Percentiles rank a stretch among this genome's conserved stretches.
These are phyloP conservation scores for Amylocystis lapponica DNA, from an alignment of 768 basidiomycete genomes.

Conservation along the genomic window DNA sequence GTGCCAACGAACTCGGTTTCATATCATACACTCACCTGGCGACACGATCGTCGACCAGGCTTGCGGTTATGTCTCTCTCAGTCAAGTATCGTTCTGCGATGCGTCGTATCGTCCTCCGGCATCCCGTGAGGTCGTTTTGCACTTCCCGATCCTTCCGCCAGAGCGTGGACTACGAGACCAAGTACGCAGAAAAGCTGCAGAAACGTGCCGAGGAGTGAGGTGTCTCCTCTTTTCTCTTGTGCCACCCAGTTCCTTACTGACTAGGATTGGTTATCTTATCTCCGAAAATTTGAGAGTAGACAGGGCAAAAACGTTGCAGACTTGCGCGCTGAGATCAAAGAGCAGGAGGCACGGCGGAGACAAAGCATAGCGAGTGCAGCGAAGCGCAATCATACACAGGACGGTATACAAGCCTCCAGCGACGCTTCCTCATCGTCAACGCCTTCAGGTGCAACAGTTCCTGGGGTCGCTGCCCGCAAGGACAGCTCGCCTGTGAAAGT, in stretches of 20 bases:
- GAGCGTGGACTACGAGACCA: conserved; percentile 33
- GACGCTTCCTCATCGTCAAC: conserved; percentile 1
- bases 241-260: conserved; percentile 2
- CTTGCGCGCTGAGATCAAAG: conserved; percentile 28
- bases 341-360: conserved; percentile 17
- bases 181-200: conserved; percentile 68
- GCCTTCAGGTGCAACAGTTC: conserved; percentile 12
- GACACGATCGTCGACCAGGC: no score
- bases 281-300: conserved; percentile 20
- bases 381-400: no score
- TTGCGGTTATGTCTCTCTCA: no score
- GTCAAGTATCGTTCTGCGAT: no score
- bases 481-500: conserved; percentile 69
- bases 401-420: conserved; percentile 6
- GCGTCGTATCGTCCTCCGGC: no score
- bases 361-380: conserved; percentile 8
- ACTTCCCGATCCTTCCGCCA: conserved; percentile 1
- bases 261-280: not conserved
- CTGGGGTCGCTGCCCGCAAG: conserved; percentile 33
- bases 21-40: no score
- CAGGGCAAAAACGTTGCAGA: conserved; percentile 37
- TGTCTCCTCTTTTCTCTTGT: conserved; percentile 5
- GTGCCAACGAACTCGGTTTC: no score
- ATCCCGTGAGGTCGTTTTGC: no score
- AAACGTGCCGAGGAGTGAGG: conserved; percentile 61